Base-by-base conservation (phyloP, 164 flowering plant genomes). In the Aristolochia contorta region DNA sequence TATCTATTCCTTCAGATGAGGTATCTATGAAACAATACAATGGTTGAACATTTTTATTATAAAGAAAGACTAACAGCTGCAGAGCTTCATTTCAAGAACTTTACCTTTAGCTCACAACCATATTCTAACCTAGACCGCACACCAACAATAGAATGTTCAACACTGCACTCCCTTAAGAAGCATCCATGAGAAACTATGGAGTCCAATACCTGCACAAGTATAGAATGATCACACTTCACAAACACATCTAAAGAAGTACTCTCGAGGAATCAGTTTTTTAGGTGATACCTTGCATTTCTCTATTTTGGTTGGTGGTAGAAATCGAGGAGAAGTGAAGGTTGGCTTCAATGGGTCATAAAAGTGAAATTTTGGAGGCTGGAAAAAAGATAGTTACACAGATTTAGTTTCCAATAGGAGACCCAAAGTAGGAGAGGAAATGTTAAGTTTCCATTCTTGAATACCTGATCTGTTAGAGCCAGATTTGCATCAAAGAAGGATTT, bases 111-210 rank as follows among this genome's bases (percentile, higher is more conserved):
- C 67, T 83, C 85, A 24, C 82, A 89, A 12, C 93, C 93, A 73
- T 64, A 76, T 52, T 89, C 91, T 33, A 89, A 48, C 50, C 96
- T 84, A 22, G 96, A 86, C 15, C 96, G 81, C 57, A 83, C 86
- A 43, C 96, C 96, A 16, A 89, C 80, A 16, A 89, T 77, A 19
- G 94, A 82, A 69, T 80, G 89, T 58, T 76, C 73, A 32, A 89
- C 69, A 52, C 55, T 68, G 58, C 94, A 89, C 68, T 89, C 86
- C 68, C 83, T 56, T 72, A 89, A 70, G 78, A 89, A 86, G 66
- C 96, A 89, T 45, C 96, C 96, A 65, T 89, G 96, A 9, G 96
- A 86, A 45, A 89, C 76, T 54, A 89, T 89, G 21, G 96, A 79
- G 71, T 89, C 81, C 67, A 74, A 72, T 20, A 89, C 73, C 96